Conservation (phyloP, 768 basidiomycete species). For the Exsudoporus frostii region DNA sequence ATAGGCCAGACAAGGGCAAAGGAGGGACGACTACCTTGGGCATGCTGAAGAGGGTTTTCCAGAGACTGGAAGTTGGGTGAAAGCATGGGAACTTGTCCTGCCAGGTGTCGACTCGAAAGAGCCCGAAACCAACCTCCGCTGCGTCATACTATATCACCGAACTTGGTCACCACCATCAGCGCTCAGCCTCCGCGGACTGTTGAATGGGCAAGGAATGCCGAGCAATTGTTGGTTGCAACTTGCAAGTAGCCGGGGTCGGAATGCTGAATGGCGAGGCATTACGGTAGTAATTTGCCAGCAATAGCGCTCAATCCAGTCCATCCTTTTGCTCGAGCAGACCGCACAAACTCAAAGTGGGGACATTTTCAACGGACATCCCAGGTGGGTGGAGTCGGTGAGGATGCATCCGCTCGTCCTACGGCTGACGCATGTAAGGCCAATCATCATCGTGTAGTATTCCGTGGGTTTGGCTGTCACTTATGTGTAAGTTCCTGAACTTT, state of each 20-base stretch:
- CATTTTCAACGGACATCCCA: not conserved
- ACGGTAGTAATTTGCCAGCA: not conserved
- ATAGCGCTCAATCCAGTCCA: not conserved
- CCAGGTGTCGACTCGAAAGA: not conserved
- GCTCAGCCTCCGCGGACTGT: not conserved
- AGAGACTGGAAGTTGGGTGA: not conserved
- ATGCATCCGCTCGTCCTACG: not conserved
- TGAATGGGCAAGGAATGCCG: not conserved
- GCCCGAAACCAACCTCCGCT: not conserved
- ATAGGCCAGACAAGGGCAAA: constrained; percentile 74
- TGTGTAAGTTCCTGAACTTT: constrained; percentile 11
- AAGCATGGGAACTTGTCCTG: not conserved
- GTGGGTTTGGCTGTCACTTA: constrained; percentile 30
- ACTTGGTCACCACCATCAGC: not conserved
- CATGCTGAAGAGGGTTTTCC: constrained; percentile 40
- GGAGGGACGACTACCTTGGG: constrained; percentile 55
- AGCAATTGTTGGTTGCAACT: not conserved
- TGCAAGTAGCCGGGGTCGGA: not conserved
- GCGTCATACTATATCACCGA: not conserved
- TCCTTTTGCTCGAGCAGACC: not conserved
- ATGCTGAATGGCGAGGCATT: too few species aligned
- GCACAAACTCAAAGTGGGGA: not conserved
- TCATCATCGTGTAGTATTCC: constrained; percentile 31
- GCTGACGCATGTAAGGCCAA: not conserved
- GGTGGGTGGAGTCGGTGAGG: not conserved